phyloP scores from a whole-genome alignment of 331 rosid species.

The Pyracantha coccinea region DNA sequence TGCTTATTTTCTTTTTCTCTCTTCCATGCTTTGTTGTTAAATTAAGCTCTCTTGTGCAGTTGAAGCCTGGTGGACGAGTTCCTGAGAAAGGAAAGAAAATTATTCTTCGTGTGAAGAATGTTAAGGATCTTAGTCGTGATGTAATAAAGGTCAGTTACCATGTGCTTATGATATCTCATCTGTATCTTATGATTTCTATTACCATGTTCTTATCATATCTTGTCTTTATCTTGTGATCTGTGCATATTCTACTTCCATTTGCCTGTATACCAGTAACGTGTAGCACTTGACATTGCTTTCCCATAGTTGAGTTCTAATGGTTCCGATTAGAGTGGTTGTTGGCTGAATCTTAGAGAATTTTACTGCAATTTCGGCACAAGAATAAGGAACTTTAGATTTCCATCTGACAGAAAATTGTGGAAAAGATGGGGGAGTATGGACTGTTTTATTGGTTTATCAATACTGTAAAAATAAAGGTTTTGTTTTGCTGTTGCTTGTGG shows the following conservation, averaged over 20 bases:
- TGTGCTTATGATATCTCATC: neutral
- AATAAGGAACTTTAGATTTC: neutral
- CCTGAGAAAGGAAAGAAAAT: constrained; percentile 84
- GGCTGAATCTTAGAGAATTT: neutral
- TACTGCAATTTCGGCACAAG: neutral
- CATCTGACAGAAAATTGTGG: neutral
- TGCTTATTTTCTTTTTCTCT: constrained; percentile 6
- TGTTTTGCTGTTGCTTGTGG: neutral
- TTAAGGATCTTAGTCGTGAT: constrained; percentile 80
- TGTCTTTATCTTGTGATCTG: neutral
- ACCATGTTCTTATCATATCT: neutral
- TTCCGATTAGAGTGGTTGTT: neutral
- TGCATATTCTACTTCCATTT: neutral
- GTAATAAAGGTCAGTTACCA: constrained; percentile 69
- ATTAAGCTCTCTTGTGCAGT: constrained; percentile 38
- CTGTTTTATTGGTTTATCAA: neutral
- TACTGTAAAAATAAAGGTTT: neutral
- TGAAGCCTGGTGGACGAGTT: constrained; percentile 89
- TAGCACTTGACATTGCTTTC: neutral
- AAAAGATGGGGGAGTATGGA: neutral
- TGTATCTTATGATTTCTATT: neutral
- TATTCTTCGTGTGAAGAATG: constrained; percentile 49
- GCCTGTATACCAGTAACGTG: neutral
- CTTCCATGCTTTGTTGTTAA: neutral
- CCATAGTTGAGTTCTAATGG: neutral